Base-by-base conservation (phyloP, 495 filamentous ascomycete species). In the Penicillium maclennaniae region DNA sequence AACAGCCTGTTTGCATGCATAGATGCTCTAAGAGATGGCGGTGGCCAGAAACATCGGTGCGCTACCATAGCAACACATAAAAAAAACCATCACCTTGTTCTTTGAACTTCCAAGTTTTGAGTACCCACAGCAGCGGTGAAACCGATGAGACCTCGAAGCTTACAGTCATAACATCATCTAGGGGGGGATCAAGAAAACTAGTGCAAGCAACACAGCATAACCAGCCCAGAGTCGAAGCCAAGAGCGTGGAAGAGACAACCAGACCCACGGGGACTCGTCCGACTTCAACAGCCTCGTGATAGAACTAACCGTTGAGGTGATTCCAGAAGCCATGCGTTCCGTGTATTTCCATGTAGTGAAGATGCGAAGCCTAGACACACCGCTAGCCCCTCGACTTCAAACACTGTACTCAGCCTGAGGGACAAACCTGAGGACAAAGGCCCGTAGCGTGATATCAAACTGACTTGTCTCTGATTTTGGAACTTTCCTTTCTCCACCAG, bases 121-220 rank as follows among this genome's bases (percentile, higher is more conserved):
- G 55, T 70, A 67, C 60, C 58, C 60, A 63, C 66, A 69, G 62
- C 51, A 49, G 50, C 42, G 38, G 69, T 74, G 64, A 62, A 70
- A 72, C 66, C 60, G 47, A 56, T 52, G 54, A 67, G 60, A 55
- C 65, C 68, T 74, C 69, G 69, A 74, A 71, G 49, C 50, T 51
- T 12, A 51, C 53, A 57, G 55, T 52, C 53, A 54, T 41, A 27
- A 56, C 45, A 57, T 49, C 31, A 16, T 31, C 7, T 27, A 49
- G 60, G 62, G 46, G 46, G 49, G 56, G n/a, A 44, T 47, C 36
- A 50, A 45, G 53, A 38, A 39, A 34, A 55, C 49, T 44, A 39
- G 53, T 60, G 56, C 54, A 49, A 56, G 27, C 54, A 54, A 52
- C 54, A 60, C 57, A 49, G 54, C 59, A 65, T 62, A 28, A 41